Percentiles rank a stretch among this genome's conserved stretches.
These are phyloP conservation scores for Calendula officinalis DNA, from an alignment of 129 eudicot species.

Conservation along the genomic window DNA sequence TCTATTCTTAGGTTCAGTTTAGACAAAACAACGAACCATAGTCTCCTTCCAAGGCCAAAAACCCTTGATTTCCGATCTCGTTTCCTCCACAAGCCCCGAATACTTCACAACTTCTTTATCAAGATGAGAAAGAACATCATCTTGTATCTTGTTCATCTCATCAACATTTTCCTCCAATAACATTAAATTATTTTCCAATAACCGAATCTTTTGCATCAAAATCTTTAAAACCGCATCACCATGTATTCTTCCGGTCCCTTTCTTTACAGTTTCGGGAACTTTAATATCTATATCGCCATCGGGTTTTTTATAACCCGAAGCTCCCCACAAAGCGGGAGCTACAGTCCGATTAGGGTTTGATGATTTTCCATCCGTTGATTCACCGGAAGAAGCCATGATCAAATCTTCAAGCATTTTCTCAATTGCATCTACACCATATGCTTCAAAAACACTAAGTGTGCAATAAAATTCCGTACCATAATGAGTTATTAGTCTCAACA, in stretches of 20 bases:
- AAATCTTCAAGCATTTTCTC: constrained; percentile 95
- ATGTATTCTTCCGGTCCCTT: constrained; percentile 63
- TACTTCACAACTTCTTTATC: constrained; percentile 50
- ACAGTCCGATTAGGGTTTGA: constrained; percentile 38
- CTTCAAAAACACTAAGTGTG: constrained; percentile 72
- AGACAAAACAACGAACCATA: constrained; percentile 42
- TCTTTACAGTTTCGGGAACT: constrained; percentile 49
- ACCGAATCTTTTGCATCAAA: constrained; percentile 77
- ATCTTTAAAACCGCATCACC: constrained; percentile 81
- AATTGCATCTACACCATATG: constrained; percentile 86
- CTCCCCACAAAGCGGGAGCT: constrained; percentile 25
- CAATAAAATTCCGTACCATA: constrained; percentile 94
- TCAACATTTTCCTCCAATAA: constrained; percentile 66
- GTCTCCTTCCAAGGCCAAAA: constrained; percentile 62
- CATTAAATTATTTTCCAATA: constrained; percentile 59
- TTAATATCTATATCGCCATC: constrained; percentile 30
- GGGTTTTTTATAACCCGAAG: constrained; percentile 20
- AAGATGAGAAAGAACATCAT: constrained; percentile 56
- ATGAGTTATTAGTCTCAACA: constrained; percentile 69
- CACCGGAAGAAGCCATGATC: constrained; percentile 56
- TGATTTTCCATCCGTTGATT: constrained; percentile 27
- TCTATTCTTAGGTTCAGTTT: background rate
- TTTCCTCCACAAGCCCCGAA: constrained; percentile 53
- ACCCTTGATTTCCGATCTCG: constrained; percentile 46
- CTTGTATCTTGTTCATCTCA: constrained; percentile 54